Percentiles rank a stretch among this genome's conserved stretches.
phyloP scores from a whole-genome alignment of 345 rosid genomes.

The Isatis tinctoria region DNA sequence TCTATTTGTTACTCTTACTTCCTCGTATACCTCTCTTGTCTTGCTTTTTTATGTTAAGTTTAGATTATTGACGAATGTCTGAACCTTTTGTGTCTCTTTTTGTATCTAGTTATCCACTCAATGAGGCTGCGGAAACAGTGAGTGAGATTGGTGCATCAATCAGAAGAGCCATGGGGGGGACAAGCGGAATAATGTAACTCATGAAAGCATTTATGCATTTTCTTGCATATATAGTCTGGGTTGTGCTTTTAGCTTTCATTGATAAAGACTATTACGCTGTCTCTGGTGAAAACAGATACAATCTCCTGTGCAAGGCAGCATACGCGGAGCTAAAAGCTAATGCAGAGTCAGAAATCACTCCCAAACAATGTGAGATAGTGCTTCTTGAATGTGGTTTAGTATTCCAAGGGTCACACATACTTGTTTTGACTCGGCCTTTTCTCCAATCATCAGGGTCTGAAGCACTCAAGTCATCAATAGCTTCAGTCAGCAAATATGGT shows the following conservation, averaged over 20 bases:
- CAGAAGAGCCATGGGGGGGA: constrained; percentile 93
- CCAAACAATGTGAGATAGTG: constrained; percentile 71
- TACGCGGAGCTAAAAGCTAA: constrained; percentile 69
- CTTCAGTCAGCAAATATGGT: constrained; percentile 88
- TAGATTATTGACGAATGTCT: background rate
- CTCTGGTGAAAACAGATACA: constrained; percentile 48
- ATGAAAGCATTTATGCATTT: background rate
- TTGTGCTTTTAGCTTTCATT: constrained; percentile 16
- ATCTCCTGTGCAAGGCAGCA: constrained; percentile 82
- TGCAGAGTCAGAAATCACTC: constrained; percentile 40
- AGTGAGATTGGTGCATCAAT: constrained; percentile 82
- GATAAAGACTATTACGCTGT: background rate
- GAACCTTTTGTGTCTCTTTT: background rate
- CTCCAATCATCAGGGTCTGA: constrained; percentile 59
- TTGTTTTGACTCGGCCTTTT: background rate
- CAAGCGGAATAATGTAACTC: constrained; percentile 86
- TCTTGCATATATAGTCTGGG: background rate
- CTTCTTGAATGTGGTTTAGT: constrained; percentile 1
- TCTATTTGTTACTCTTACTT: constrained; percentile 7
- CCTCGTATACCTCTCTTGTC: background rate
- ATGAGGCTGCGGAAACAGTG: constrained; percentile 86
- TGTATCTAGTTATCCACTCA: constrained; percentile 80
- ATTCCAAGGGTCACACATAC: background rate
- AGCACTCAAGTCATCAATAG: constrained; percentile 77
- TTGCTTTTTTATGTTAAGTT: constrained; percentile 22